Conservation (phyloP, 2,329 filamentous ascomycete species). For the Tetracladium maxilliforme region DNA sequence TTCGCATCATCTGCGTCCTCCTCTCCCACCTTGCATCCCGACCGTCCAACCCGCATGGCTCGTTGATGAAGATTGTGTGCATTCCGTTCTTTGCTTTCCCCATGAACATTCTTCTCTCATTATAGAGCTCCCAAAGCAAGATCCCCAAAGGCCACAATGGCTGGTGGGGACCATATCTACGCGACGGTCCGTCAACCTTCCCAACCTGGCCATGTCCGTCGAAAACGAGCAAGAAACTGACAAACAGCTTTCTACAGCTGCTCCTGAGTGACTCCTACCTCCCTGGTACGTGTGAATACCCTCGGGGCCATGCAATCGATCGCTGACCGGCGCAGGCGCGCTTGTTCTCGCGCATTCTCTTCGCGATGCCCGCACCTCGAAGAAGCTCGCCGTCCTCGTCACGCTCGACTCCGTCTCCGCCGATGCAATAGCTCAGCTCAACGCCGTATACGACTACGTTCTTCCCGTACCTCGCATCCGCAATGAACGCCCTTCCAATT, state of each 20-base stretch:
- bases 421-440: conserved; percentile 64
- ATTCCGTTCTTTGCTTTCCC: conserved; percentile 32
- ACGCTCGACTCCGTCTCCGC: conserved; percentile 66
- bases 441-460: conserved; percentile 79
- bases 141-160: conserved; percentile 15
- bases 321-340: conserved; percentile 45
- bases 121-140: conserved; percentile 1
- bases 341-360: conserved; percentile 89
- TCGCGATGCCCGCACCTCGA: conserved; percentile 74
- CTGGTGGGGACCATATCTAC: conserved; percentile 41
- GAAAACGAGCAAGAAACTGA: conserved; percentile 3
- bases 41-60: too few species aligned
- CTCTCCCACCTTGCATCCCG: too few species aligned
- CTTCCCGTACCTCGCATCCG: conserved; percentile 70
- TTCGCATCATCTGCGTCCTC: too few species aligned
- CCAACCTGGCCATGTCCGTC: conserved; percentile 6
- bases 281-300: conserved; percentile 46
- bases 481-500: conserved; percentile 65
- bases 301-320: conserved; percentile 6
- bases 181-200: conserved; percentile 35
- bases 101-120: conserved; percentile 1
- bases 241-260: conserved; percentile 42
- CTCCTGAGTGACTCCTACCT: conserved; percentile 86
- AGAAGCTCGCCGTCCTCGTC: conserved; percentile 74
- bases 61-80: too few species aligned